phyloP scores from a whole-genome alignment of 352 stramenopile genomes.

The Phytophthora capsici region DNA sequence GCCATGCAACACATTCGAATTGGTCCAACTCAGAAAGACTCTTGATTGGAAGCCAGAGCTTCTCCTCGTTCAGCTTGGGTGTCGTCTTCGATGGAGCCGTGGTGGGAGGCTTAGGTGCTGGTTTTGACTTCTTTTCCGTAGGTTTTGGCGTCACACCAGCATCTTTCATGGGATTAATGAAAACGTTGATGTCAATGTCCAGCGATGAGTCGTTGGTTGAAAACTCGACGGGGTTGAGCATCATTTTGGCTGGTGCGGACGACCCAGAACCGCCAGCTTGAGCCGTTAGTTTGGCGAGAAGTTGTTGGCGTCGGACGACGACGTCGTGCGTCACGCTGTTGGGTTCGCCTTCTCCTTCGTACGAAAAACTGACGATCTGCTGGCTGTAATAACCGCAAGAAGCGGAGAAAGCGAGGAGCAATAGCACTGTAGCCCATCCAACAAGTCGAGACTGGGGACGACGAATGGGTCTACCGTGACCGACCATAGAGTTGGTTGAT shows the following conservation, averaged over 20 bases:
- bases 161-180: conserved; percentile 33
- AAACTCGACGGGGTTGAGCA: conserved; percentile 1
- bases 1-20: conserved; percentile 62
- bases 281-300: conserved; percentile 27
- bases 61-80: conserved; percentile 10
- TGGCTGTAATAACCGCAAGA: conserved; percentile 38
- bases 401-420: conserved; percentile 23
- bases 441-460: conserved; percentile 16
- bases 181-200: not conserved
- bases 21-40: conserved; percentile 38
- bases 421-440: conserved; percentile 30
- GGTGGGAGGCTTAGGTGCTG: not conserved
- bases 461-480: conserved; percentile 1
- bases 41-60: conserved; percentile 29
- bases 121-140: conserved; percentile 1
- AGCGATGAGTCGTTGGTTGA: conserved; percentile 4
- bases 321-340: conserved; percentile 29
- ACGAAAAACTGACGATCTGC: conserved; percentile 17
- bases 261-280: conserved; percentile 19
- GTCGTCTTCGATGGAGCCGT: conserved; percentile 10
- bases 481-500: conserved; percentile 21
- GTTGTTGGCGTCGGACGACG: conserved; percentile 28
- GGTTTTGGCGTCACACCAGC: conserved; percentile 8
- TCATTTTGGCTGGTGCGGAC: conserved; percentile 9
- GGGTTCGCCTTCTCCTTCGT: conserved; percentile 12